Evolutionary conservation across 2,329 filamentous ascomycete species (phyloP), one percentile per base, ranked within the genome.

Genomic region (Daldinia sp.): DNA sequence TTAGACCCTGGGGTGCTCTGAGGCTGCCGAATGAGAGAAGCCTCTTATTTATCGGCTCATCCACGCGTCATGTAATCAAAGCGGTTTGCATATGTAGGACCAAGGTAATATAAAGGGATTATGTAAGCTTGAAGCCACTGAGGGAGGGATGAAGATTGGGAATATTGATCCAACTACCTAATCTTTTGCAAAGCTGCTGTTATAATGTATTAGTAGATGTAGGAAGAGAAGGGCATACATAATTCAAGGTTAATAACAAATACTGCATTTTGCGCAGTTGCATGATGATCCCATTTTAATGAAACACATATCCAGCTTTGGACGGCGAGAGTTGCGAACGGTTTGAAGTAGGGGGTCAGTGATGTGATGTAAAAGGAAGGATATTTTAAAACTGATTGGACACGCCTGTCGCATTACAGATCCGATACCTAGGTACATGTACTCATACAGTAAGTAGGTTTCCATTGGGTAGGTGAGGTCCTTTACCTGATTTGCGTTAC

Each of bases 281-380:
- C 25, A 48, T 21, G 43, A 32, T 34, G 23, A 32, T 50, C 3
- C 32, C 23, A 43, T 35, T 49, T 30, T 57, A 25, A 29, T 56
- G 51, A 52, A 56, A 56, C 58, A 35, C 21, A 32, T 17, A 29
- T 50, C 55, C 35, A 13, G 15, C 23, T 45, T 50, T 13, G 27
- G 29, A 51, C 32, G 43, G 51, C 13, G 51, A 55, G 43, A 50
- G 25, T 55, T 60, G 30, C 25, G 19, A 52, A 32, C 10, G 17
- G 50, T 27, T n/a, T 25, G 15, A 58, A 13, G 15, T 43, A 43
- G 21, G 27, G 45, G 27, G 32, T 32, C 21, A 15, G 30, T 23
- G 29, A 25, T 10, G 4, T 23, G 47, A 49, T 32, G 19, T 15
- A 23, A 32, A 7, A 50, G 34, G 25, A 34, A 30, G 13, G 30